Base-by-base conservation (phyloP, 2,329 filamentous ascomycete genomes). In the Didymella keratinophila region DNA sequence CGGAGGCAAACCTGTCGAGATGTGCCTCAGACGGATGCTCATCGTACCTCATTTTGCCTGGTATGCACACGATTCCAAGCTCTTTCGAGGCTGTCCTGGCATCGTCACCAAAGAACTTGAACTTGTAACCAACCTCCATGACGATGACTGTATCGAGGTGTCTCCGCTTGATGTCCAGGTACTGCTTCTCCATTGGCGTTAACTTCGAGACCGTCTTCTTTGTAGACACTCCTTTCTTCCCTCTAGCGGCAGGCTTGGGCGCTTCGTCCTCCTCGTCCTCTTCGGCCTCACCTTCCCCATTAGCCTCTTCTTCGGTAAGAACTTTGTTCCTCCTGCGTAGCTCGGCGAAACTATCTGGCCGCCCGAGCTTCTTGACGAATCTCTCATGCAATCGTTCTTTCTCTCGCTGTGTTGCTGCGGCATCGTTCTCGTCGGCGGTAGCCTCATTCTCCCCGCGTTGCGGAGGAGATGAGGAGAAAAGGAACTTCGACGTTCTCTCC, bases 91-190 rank as follows among this genome's bases (percentile, higher is more conserved):
- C 95, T 52, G 87, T 86, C 52, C 93, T 86, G 9, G 95, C 95
- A 80, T 99, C 95, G 71, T 98, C 94, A 11, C 95, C 95, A 72
- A 97, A 97, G 80, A 99, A 97, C 32, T 91, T 89, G 78, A 96
- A 99, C 75, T 99, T 99, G 80, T 99, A 99, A 49, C 95, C 95
- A 9, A 98, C 95, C 75, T 99, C 94, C 51, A 98, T 88, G 12
- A 98, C 90, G 52, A 99, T 83, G 20, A 99, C 71, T 0, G 94
- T 95, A 73, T 98, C 95, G 80, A 92, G 84, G 73, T 98, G 89
- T 67, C 94, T 91, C 60, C 88, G 85, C 79, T 99, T 99, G 76
- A 99, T 96, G 18, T 96, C 93, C 6, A 99, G 83, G 57, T 97
- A 90, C 71, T 98, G 95, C 39, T 90, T 86, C 76, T 98, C 93